Evolutionary conservation across 345 rosid genomes (phyloP), one percentile per base, ranked within the genome.

Genomic region (Lepidium africanum): DNA sequence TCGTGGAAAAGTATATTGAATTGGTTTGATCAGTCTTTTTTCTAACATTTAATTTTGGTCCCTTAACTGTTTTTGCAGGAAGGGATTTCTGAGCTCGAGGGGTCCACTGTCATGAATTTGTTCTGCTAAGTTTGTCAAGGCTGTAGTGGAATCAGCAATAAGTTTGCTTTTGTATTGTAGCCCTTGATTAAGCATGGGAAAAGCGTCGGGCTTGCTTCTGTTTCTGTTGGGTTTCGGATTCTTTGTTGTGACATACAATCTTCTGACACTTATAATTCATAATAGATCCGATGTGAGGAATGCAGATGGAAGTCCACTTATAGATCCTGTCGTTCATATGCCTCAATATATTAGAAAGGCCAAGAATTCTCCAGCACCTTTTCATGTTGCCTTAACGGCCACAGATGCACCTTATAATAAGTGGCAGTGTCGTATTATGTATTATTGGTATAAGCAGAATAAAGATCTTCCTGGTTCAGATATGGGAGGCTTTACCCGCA

Each of bases 351-450:
- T 62, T 50, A 77, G 78, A 77, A 81, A 76, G 54, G 32, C 66
- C 33, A 86, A 84, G 70, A 65, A 43, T 11, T 59, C 76, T 21
- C 76, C 73, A 59, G 42, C 67, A 23, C 90, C 76, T 5, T 91
- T 81, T 68, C 99, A 94, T 76, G 83, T 94, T 36, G 99, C 97
- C 43, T 78, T 94, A 51, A 94, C 99, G 9, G 95, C 99, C 4
- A 87, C 97, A 1, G 96, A 86, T 76, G 89, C 96, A 37, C 77
- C 81, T 54, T 94, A 94, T 75, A 91, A 87, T 69, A 84, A 87
- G 74, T 91, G 99, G 99, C 99, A 94, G 76, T 87, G 96, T 80
- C 96, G 96, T 65, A 86, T 94, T 0, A 89, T 91, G 96, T 87
- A 91, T 68, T 94, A 94, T 57, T 94, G 97, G 97, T 94, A 94